Evolutionary conservation across 768 basidiomycete genomes (phyloP).

Genomic region (Mycena amicta): DNA sequence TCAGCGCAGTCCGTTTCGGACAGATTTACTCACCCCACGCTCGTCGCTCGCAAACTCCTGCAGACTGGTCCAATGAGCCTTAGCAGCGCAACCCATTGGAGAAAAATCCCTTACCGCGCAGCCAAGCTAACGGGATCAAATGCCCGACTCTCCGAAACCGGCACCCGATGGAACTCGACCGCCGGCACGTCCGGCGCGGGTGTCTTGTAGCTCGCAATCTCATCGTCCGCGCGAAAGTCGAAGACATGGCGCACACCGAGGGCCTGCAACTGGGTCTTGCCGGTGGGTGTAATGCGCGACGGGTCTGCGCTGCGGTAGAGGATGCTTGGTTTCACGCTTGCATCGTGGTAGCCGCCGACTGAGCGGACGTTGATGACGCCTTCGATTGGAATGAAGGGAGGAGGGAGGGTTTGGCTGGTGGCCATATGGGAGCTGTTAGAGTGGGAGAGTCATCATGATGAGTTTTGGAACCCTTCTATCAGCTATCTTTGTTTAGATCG

Average conservation of each 20-base stretch:
- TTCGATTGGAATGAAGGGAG: conserved; percentile 44
- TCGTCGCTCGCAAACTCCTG: conserved; percentile 31
- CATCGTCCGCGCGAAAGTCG: conserved; percentile 42
- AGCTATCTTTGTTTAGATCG: too few species aligned
- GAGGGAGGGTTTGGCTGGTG: background rate
- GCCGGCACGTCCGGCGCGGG: conserved; percentile 33
- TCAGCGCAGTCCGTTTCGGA: background rate
- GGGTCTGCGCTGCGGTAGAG: conserved; percentile 47
- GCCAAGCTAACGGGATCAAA: conserved; percentile 32
- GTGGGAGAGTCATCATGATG: too few species aligned
- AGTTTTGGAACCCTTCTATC: too few species aligned
- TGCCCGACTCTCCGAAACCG: conserved; percentile 29
- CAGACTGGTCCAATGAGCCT: conserved; percentile 24
- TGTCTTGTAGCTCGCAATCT: conserved; percentile 37
- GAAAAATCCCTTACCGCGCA: conserved; percentile 18
- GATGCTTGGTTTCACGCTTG: conserved; percentile 28
- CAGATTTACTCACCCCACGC: conserved; percentile 22
- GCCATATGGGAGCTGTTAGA: background rate
- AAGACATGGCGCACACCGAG: conserved; percentile 43
- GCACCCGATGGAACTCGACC: conserved; percentile 32
- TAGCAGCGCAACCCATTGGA: background rate
- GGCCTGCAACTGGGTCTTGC: conserved; percentile 36
- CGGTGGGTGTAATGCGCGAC: conserved; percentile 35
- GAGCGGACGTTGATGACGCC: conserved; percentile 44
- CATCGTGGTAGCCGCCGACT: conserved; percentile 29